Evolutionary conservation across 2,329 filamentous ascomycete genomes (phyloP).

Genomic region (Sporothrix pallida): DNA sequence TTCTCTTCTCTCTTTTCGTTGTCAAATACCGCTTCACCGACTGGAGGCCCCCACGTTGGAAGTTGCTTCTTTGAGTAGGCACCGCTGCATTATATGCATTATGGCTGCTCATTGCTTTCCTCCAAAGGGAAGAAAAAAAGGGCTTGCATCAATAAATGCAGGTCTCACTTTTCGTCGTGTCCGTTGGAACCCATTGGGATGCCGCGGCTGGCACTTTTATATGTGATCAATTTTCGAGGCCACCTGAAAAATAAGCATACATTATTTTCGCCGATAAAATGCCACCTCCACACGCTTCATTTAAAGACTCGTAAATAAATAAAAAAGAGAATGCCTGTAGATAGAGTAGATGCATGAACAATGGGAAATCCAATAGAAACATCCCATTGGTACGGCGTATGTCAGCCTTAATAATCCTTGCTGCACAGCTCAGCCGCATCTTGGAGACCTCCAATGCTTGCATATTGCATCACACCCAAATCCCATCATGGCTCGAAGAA

Average conservation of each 20-base stretch:
- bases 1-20: neutral
- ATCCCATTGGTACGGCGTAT: neutral
- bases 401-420: too few relatives aligned
- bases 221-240: too few relatives aligned
- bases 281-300: too few relatives aligned
- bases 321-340: too few relatives aligned
- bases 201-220: too few relatives aligned
- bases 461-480: neutral
- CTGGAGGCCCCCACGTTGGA: neutral
- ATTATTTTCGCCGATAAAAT: too few relatives aligned
- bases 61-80: neutral
- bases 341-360: too few relatives aligned
- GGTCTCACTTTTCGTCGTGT: neutral
- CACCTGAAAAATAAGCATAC: too few relatives aligned
- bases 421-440: neutral
- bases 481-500: slow-evolving; percentile 6
- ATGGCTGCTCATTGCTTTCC: neutral
- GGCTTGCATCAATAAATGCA: slow-evolving; percentile 14
- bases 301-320: too few relatives aligned
- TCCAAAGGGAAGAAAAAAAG: neutral
- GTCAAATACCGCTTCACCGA: neutral
- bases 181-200: too few relatives aligned
- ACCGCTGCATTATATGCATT: too few relatives aligned
- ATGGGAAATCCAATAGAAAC: neutral
- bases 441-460: neutral